phyloP scores from a whole-genome alignment of 257 asterid species.

The Solanum chiquidenum region DNA sequence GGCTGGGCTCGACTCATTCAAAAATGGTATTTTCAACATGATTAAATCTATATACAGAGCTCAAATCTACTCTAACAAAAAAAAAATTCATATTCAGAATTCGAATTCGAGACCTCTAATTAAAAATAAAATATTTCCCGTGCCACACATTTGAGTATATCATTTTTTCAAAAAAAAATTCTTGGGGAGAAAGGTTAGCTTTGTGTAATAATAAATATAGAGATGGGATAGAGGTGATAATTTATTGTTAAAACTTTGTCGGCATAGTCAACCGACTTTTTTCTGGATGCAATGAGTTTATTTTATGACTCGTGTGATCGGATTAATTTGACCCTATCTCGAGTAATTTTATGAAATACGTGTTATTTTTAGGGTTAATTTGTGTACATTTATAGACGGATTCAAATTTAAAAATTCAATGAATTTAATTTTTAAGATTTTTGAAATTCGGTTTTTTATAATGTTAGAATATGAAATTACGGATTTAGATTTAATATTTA shows the following conservation, averaged over 20 bases:
- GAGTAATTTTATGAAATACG: background rate
- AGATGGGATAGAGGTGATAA: background rate
- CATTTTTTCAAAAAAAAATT: background rate
- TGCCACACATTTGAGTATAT: background rate
- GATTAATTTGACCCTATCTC: background rate
- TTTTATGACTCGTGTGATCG: background rate
- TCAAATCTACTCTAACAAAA: rapidly evolving
- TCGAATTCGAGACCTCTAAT: too few relatives aligned
- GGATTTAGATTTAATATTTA: too few relatives aligned
- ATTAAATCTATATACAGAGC: rapidly evolving
- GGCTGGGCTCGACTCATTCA: background rate
- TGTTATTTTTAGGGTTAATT: background rate
- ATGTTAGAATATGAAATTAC: background rate
- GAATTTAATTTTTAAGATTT: background rate
- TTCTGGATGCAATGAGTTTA: background rate
- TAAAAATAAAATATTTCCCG: too few relatives aligned
- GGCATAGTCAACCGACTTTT: background rate
- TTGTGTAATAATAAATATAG: background rate
- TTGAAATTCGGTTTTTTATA: background rate
- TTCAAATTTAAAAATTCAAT: background rate
- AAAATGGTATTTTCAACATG: rapidly evolving
- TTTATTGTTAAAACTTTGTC: background rate
- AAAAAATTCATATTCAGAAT: too few relatives aligned
- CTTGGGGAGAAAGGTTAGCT: background rate
- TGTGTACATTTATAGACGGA: rapidly evolving